Base-by-base conservation (phyloP, 139 green algal species). In the Bryopsis sp. region DNA sequence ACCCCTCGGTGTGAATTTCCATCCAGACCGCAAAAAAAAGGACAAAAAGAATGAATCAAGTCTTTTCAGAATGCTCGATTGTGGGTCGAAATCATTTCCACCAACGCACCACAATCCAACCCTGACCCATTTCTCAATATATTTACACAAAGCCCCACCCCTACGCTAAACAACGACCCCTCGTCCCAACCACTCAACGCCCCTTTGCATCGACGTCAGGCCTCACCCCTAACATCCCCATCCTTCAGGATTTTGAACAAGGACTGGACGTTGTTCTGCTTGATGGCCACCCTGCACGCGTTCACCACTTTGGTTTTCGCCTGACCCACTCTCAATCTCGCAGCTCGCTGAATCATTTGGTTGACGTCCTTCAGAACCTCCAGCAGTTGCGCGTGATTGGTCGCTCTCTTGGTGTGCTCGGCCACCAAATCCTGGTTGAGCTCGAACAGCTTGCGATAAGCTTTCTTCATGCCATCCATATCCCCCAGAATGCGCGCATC, bases 341-440 rank as follows among this genome's bases (percentile, higher is more conserved):
- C 76, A 26, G 83, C 81, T 2, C 70, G 70, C 77, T 91, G 86
- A 33, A 93, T 93, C 78, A 89, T 89, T 28, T 74, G 68, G 75
- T 93, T 90, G 15, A 90, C 77, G 73, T 84, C 77, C 35, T 81
- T 82, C 43, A 91, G 75, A 3, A 76, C 68, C 2, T 77, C 57
- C 5, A 90, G 73, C 38, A 91, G 81, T 69, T 82, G 77, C 1
- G 48, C 36, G 47, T 91, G 83, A 64, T 89, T 90, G 32, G 76
- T 83, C 33, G 77, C 77, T n/a, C n/a, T n/a, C n/a, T n/a, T n/a
- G n/a, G n/a, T n/a, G n/a, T 92, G 84, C 71, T 90, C 84, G 31
- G 66, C 61, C 26, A 88, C 73, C 61, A 91, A 72, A 64, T 94
- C 84, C 59, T 81, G 84, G 71, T 94, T 91, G 47, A 91, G 66